phyloP scores from a whole-genome alignment of 768 basidiomycete genomes.

The Boletus rubroflammeus region DNA sequence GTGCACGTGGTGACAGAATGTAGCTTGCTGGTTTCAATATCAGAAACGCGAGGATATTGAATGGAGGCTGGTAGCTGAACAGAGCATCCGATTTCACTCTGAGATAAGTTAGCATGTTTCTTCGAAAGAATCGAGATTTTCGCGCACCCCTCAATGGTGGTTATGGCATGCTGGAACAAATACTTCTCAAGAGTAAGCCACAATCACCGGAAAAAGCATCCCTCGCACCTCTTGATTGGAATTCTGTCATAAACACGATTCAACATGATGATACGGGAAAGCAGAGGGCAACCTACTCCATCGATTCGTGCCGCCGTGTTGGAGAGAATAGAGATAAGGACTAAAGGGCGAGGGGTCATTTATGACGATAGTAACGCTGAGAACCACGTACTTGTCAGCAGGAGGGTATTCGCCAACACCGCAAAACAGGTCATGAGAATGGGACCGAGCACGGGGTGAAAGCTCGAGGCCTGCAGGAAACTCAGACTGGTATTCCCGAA shows the following conservation, averaged over 20 bases:
- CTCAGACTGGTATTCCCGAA: constrained; percentile 72
- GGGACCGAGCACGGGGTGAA: constrained; percentile 71
- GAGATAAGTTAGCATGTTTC: constrained; percentile 5
- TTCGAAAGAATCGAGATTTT: background rate
- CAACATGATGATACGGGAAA: background rate
- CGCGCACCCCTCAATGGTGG: constrained; percentile 81
- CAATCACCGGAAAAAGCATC: background rate
- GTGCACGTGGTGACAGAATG: constrained; percentile 64
- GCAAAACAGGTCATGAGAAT: constrained; percentile 79
- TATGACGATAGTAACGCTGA: background rate
- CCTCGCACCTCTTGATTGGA: constrained; percentile 53
- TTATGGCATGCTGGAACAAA: constrained; percentile 81
- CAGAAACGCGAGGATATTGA: constrained; percentile 77
- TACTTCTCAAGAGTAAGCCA: constrained; percentile 48
- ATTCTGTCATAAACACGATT: constrained; percentile 36
- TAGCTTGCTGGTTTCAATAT: constrained; percentile 79
- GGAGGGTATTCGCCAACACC: constrained; percentile 71
- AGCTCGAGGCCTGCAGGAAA: constrained; percentile 53
- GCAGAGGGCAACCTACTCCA: constrained; percentile 37
- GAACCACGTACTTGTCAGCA: constrained; percentile 66
- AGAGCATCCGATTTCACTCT: constrained; percentile 88
- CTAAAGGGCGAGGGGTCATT: constrained; percentile 6
- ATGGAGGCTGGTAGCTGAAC: constrained; percentile 90
- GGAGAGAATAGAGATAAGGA: constrained; percentile 87
- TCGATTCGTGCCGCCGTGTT: constrained; percentile 84